Base-by-base conservation (phyloP, 495 filamentous ascomycete genomes). In the Glarea lozoyensis region DNA sequence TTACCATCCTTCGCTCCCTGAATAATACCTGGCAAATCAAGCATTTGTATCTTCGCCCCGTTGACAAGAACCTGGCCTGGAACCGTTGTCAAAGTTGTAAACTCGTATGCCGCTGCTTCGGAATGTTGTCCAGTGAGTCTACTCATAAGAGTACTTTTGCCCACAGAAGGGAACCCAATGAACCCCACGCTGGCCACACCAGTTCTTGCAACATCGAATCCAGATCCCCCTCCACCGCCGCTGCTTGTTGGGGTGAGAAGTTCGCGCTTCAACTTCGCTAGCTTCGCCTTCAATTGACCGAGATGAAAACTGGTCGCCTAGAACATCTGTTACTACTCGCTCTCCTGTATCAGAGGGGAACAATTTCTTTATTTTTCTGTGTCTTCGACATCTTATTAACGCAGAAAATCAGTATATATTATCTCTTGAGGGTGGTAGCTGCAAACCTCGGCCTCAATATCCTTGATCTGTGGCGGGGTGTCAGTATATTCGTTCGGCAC, bases 281-380 rank as follows among this genome's bases (percentile, higher is more conserved):
- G 84, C 68, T 98, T 98, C 34, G 92, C 92, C 67, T 98, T 98
- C 56, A 98, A 69, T 72, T 96, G 92, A 58, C 88, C 88, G 47
- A 80, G 57, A 61, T 80, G 76, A 54, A 81, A 98, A 23, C 88
- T 89, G 11, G 92, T 98, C 29, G 86, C 86, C n/a, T n/a, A n/a
- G n/a, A n/a, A n/a, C n/a, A n/a, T n/a, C n/a, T n/a, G n/a, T n/a
- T n/a, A n/a, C n/a, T n/a, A n/a, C n/a, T n/a, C n/a, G n/a, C n/a
- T n/a, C n/a, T n/a, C n/a, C n/a, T n/a, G n/a, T n/a, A n/a, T n/a
- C n/a, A n/a, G n/a, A n/a, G n/a, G n/a, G n/a, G n/a, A n/a, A n/a
- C n/a, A n/a, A n/a, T n/a, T n/a, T n/a, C n/a, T 68, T 98, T 97
- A 64, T 97, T 97, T 68, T 96, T 97, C 62, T 97, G 92, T 55